Evolutionary conservation across 306 rosid genomes (phyloP).

Genomic region (Sechiopsis laciniata): DNA sequence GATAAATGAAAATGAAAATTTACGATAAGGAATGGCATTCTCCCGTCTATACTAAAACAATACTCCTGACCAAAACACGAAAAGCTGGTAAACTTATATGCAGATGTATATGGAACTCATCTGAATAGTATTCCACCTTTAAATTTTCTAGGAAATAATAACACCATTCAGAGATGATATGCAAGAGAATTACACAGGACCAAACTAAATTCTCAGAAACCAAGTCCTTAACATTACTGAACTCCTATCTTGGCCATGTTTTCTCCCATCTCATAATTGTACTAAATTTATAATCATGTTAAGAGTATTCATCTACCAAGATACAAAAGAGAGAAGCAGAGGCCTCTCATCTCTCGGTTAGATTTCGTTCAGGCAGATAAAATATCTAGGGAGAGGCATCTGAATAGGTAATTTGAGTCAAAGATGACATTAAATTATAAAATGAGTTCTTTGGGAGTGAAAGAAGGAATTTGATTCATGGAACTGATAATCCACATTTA

Average conservation of each 20-base stretch:
- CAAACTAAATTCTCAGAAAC: neutral
- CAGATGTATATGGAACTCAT: too few relatives aligned
- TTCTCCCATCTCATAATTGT: neutral
- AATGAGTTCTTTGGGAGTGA: neutral
- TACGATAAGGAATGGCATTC: neutral
- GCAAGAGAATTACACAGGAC: neutral
- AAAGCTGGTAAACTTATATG: too few relatives aligned
- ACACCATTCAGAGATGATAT: neutral
- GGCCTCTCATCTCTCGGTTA: neutral
- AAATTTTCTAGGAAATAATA: neutral
- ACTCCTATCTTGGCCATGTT: neutral
- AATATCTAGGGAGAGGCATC: neutral
- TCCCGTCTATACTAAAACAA: neutral
- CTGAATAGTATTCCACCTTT: neutral
- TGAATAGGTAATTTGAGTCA: neutral
- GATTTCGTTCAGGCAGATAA: neutral
- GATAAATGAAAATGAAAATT: neutral
- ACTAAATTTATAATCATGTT: constrained; percentile 7
- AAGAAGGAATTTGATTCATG: neutral
- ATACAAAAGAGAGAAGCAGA: neutral
- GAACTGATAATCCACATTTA: neutral
- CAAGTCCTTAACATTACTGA: neutral
- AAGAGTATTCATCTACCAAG: neutral
- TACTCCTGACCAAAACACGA: too few relatives aligned
- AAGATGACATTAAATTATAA: neutral